Percentiles rank a stretch among this genome's conserved stretches.
phyloP scores from a whole-genome alignment of 2,329 filamentous ascomycete genomes.

The Tricladium varicosporioides region DNA sequence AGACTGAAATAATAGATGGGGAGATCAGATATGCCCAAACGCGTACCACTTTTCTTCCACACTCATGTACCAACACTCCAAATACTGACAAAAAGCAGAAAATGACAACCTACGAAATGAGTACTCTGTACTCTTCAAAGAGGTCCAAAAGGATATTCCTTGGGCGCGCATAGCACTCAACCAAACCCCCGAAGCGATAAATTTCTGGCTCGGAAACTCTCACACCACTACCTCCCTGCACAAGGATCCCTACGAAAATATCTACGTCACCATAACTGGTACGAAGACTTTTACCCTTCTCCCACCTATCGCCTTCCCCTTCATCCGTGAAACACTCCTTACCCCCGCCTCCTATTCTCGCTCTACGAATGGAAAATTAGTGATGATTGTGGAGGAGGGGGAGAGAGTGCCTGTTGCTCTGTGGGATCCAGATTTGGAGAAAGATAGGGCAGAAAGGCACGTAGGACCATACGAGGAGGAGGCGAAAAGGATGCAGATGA shows the following conservation, averaged over 20 bases:
- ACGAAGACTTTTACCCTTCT: conserved; percentile 73
- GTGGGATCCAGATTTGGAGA: conserved; percentile 62
- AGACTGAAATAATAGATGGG: conserved; percentile 21
- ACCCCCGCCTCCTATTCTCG: conserved; percentile 55
- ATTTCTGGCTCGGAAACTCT: conserved; percentile 79
- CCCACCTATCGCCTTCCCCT: conserved; percentile 67
- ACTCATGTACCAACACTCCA: background rate
- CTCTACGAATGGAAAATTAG: background rate
- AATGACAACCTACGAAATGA: conserved; percentile 80
- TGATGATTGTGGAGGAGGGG: conserved; percentile 16
- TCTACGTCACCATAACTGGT: conserved; percentile 75
- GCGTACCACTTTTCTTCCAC: conserved; percentile 45
- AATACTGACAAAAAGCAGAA: conserved; percentile 45
- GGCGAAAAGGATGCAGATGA: conserved; percentile 51
- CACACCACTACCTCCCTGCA: conserved; percentile 70
- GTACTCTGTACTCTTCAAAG: conserved; percentile 60
- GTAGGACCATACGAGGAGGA: conserved; percentile 56
- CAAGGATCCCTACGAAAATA: conserved; percentile 82
- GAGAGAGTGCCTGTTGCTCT: conserved; percentile 64
- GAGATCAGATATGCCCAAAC: conserved; percentile 74
- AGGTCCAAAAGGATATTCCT: conserved; percentile 63
- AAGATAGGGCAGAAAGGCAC: conserved; percentile 30
- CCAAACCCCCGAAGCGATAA: conserved; percentile 68
- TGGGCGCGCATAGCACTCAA: conserved; percentile 72
- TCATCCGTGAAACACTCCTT: conserved; percentile 63